Conservation (phyloP, 2,329 filamentous ascomycete genomes). For the Exophiala sp. region DNA sequence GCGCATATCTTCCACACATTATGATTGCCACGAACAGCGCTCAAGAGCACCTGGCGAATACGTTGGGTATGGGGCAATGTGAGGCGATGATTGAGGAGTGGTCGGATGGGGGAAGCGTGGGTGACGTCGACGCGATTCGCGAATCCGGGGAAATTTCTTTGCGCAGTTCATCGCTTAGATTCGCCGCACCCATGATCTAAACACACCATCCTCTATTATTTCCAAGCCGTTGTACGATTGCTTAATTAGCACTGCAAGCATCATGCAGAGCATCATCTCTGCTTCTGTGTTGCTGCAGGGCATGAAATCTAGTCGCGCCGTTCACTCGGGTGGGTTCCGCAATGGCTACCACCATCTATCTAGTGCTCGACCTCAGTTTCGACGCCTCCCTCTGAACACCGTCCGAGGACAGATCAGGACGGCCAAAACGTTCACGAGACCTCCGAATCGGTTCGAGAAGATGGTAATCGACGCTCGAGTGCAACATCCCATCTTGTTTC, state of each 20-base stretch:
- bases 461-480: conserved; percentile 24
- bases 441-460: conserved; percentile 18
- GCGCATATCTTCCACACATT: conserved; percentile 68
- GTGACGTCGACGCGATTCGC: too few species aligned
- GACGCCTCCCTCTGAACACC: conserved; percentile 42
- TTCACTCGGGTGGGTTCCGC: background rate
- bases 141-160: too few species aligned
- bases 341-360: background rate
- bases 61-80: too few species aligned
- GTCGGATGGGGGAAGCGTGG: too few species aligned
- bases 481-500: conserved; percentile 40
- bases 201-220: too few species aligned
- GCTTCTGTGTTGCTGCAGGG: background rate
- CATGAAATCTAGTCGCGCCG: background rate
- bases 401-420: conserved; percentile 9
- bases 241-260: conserved; percentile 21
- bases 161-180: too few species aligned
- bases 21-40: conserved; percentile 8
- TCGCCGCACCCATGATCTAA: too few species aligned
- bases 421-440: conserved; percentile 16
- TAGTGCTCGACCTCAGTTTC: background rate
- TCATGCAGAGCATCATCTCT: conserved; percentile 6
- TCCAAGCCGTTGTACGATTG: background rate
- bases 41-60: too few species aligned
- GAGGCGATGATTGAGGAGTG: too few species aligned